Conservation (phyloP, 352 stramenopile species). For the Phytophthora pinifolia region DNA sequence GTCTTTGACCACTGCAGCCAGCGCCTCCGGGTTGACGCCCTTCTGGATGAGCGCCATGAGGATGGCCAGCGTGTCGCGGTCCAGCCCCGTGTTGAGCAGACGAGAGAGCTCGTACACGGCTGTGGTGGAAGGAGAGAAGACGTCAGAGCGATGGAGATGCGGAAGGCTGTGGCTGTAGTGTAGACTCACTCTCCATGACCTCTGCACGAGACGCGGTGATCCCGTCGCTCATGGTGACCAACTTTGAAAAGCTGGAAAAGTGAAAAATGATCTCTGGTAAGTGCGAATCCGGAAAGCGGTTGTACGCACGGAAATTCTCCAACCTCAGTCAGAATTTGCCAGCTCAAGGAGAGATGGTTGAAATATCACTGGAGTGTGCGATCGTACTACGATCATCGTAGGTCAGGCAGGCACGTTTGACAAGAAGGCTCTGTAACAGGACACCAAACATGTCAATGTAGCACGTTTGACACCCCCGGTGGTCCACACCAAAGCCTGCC, state of each 20-base stretch:
- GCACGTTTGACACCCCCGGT: too few species aligned
- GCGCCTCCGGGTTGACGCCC: constrained; percentile 88
- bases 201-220: constrained; percentile 50
- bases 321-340: too few species aligned
- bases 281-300: constrained; percentile 4
- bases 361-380: too few species aligned
- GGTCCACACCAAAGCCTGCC: too few species aligned
- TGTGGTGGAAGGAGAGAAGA: constrained; percentile 15
- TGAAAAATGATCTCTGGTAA: background rate
- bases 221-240: constrained; percentile 29
- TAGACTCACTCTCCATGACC: constrained; percentile 57
- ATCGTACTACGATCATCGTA: too few species aligned
- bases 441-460: too few species aligned
- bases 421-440: too few species aligned
- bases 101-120: constrained; percentile 90
- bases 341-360: too few species aligned
- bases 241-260: background rate
- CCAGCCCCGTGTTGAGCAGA: constrained; percentile 89
- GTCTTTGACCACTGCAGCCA: constrained; percentile 90
- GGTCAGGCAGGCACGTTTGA: too few species aligned
- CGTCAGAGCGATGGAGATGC: background rate
- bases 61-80: constrained; percentile 87
- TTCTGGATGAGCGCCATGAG: constrained; percentile 88
- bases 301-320: too few species aligned
- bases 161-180: background rate